Base-by-base conservation (phyloP, 495 filamentous ascomycete species). In the Penicillium paradoxum region DNA sequence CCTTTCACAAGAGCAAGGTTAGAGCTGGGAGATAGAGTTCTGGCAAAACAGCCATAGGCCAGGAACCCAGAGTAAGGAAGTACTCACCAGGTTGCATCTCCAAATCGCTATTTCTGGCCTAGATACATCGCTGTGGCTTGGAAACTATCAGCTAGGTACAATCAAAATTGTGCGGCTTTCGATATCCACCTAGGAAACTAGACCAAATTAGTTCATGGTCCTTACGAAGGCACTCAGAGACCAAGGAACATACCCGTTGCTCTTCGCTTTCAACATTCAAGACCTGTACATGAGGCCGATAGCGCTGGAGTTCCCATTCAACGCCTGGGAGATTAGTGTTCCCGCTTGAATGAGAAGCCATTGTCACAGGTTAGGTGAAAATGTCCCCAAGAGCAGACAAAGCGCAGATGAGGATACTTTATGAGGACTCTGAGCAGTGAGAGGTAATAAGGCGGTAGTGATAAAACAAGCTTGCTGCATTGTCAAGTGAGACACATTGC, bases 51-150 rank as follows among this genome's bases (percentile, higher is more conserved):
- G 10, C 10, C 7, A 7, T 10, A 27, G 14, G 1, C 27, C 24
- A 7, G n/a, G n/a, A 13, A 30, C 21, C 15, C 29, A 17, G 34
- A n/a, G 8, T 9, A 25, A 14, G 8, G 7, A 34, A 17, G n/a
- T n/a, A 55, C 63, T 54, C 65, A 82, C 79, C 66, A 82, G 47
- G 47, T 82, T 83, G 42, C 73, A 76, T 40, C 80, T 67, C 73
- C 73, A 81, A 43, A 56, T 53, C 27, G 76, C 65, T 45, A 67
- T 53, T 14, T 46, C 44, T 21, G 75, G 75, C 29, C 59, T 51
- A 39, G 53, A 32, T 13, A 42, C n/a, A 46, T 70, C 71, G 43
- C 66, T 48, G 52, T 55, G 54, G 17, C 72, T 73, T 57, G 43
- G n/a, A n/a, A 6, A 19, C 21, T 15, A 39, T 64, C 53, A 64